These are phyloP conservation scores for Isatis tinctoria DNA, from an alignment of 345 rosid genomes.

Conservation along the genomic window DNA sequence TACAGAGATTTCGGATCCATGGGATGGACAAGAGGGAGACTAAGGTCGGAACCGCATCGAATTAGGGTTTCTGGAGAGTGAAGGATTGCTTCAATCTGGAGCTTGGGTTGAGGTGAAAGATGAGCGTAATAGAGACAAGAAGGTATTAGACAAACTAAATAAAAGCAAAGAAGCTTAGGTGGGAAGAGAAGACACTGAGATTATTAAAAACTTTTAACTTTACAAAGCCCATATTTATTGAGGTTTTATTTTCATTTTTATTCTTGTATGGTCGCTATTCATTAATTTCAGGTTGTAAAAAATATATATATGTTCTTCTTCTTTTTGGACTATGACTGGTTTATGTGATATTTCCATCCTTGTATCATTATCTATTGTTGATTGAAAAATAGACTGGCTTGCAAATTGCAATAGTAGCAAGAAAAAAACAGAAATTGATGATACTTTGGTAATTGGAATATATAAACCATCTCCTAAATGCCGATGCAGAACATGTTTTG, in stretches of 20 bases:
- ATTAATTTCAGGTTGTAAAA: not conserved
- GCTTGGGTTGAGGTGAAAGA: conserved; percentile 29
- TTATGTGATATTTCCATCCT: too few relatives aligned
- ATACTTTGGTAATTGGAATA: too few relatives aligned
- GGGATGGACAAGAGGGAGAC: not conserved
- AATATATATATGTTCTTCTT: too few relatives aligned
- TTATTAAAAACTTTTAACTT: conserved; percentile 3
- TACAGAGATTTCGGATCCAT: conserved; percentile 22
- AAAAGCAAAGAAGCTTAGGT: conserved; percentile 13
- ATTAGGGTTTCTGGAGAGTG: conserved; percentile 36
- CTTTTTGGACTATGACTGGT: too few relatives aligned
- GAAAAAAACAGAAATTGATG: too few relatives aligned
- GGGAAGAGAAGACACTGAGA: conserved; percentile 20
- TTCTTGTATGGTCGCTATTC: not conserved
- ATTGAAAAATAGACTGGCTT: too few relatives aligned
- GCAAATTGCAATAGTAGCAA: too few relatives aligned
- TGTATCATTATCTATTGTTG: too few relatives aligned
- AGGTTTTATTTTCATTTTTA: not conserved
- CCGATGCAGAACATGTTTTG: too few relatives aligned
- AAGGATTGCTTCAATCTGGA: conserved; percentile 35
- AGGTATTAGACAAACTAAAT: not conserved
- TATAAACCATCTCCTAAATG: too few relatives aligned
- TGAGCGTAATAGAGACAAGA: conserved; percentile 21
- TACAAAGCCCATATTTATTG: not conserved
- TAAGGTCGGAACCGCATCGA: conserved; percentile 10